A percentile compares a stretch with the other conserved stretches of the same genome.
Conservation (phyloP, 1,284 basidiomycete species). For the Bjerkandera adusta region DNA sequence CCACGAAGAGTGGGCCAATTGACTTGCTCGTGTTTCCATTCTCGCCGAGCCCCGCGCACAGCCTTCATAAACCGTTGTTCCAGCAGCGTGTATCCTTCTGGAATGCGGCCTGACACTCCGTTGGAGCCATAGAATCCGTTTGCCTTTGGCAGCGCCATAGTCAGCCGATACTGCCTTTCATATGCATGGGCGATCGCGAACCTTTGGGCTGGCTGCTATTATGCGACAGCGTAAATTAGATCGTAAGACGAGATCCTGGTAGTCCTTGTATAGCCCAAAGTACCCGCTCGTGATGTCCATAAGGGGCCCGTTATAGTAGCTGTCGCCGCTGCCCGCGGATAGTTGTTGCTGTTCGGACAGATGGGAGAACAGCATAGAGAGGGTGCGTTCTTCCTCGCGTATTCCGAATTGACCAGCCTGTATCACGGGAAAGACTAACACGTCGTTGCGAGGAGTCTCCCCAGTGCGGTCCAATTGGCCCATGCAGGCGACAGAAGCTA, state of each 20-base stretch:
- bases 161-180: no score
- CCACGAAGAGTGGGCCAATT: slow-evolving; percentile 21
- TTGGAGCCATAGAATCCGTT: slow-evolving; percentile 94
- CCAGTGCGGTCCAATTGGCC: slow-evolving; percentile 1
- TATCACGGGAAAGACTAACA: slow-evolving; percentile 75
- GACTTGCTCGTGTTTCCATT: slow-evolving; percentile 36
- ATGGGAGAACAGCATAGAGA: slow-evolving; percentile 58
- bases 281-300: slow-evolving; percentile 92
- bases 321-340: not conserved
- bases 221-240: slow-evolving; percentile 67
- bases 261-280: slow-evolving; percentile 86
- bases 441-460: slow-evolving; percentile 32
- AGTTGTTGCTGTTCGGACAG: slow-evolving; percentile 21
- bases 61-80: slow-evolving; percentile 84
- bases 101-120: slow-evolving; percentile 90
- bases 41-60: slow-evolving; percentile 49
- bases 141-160: no score
- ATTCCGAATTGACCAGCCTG: slow-evolving; percentile 85
- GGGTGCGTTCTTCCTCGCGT: slow-evolving; percentile 74
- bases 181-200: slow-evolving; percentile 31
- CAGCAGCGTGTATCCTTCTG: slow-evolving; percentile 91
- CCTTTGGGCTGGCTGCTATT: slow-evolving; percentile 86
- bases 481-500: slow-evolving; percentile 19
- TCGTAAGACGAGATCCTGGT: slow-evolving; percentile 74
- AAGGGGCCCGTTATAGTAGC: slow-evolving; percentile 35